Base-by-base conservation (phyloP, 179 eudicot species). In the Pouteria campechiana region DNA sequence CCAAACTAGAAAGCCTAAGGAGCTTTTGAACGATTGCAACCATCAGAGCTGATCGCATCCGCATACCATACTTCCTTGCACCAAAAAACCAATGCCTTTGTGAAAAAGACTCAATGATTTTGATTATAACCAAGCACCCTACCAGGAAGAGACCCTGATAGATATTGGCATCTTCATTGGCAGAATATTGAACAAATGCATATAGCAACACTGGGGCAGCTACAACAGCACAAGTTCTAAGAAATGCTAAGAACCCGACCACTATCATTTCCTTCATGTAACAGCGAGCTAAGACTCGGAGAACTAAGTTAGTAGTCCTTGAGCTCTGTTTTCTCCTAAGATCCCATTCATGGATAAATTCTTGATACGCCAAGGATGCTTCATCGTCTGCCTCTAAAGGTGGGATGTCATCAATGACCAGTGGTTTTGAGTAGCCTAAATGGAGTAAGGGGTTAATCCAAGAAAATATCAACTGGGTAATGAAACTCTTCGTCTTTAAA, bases 41-140 rank as follows among this genome's bases (percentile, higher is more conserved):
- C 73, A 78, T 76, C 2, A 87, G 44, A 59, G 80, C 74, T 7
- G 96, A 83, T 53, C 96, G 76, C 60, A 86, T 70, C 44, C 70
- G 63, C 70, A 82, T 68, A 22, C 93, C 96, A 1, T 50, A 62
- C 49, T 78, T 60, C 30, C 75, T 72, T 7, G 86, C 64, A 33
- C 50, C 50, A 58, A 82, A 83, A 50, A 35, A 74, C 73, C 87
- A 87, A 27, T 82, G 96, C 37, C 96, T 43, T 24, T 82, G 74
- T 1, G 81, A 79, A 10, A 79, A 39, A 6, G 93, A 79, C 54
- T 87, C 86, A 3, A 64, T 38, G 12, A 61, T 32, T 67, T 87
- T 87, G 25, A 41, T 55, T 1, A 68, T 6, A 7, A 83, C 46
- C 52, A 73, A 50, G 55, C 27, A 60, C 14, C 78, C 79, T 20